phyloP scores from a whole-genome alignment of 177 flowering plant species.

The Tripterygium wilfordii region DNA sequence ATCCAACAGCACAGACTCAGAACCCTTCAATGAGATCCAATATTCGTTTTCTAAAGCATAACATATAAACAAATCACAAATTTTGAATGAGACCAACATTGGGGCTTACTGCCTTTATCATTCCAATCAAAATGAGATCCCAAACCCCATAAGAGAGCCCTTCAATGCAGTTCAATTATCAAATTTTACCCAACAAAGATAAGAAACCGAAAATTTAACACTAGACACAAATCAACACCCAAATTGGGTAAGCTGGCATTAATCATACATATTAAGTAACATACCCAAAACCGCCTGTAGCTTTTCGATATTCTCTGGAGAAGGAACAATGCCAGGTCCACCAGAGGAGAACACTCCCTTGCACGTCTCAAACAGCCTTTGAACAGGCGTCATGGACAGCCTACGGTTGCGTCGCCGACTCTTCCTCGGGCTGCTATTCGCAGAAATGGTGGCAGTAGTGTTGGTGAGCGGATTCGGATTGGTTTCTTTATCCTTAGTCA shows the following conservation, averaged over 20 bases:
- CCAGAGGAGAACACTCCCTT: slow-evolving; percentile 42
- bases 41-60: too few relatives aligned
- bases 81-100: too few relatives aligned
- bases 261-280: neutral
- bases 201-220: too few relatives aligned
- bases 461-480: neutral
- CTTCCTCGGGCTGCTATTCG: slow-evolving; percentile 29
- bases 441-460: neutral
- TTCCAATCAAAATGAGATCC: too few relatives aligned
- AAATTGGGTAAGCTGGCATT: neutral
- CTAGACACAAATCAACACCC: neutral
- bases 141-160: too few relatives aligned
- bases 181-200: neutral
- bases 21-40: too few relatives aligned
- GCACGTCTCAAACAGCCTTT: slow-evolving; percentile 48
- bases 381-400: slow-evolving; percentile 28
- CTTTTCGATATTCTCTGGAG: slow-evolving; percentile 31
- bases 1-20: too few relatives aligned
- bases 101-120: too few relatives aligned
- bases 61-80: too few relatives aligned
- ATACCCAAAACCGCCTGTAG: slow-evolving; percentile 47
- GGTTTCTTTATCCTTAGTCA: slow-evolving; percentile 20
- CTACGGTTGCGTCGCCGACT: slow-evolving; percentile 24
- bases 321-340: slow-evolving; percentile 40
- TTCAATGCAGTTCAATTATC: too few relatives aligned